Base-by-base conservation (phyloP, 2,329 filamentous ascomycete species). In the Zasmidium citrigriseum region DNA sequence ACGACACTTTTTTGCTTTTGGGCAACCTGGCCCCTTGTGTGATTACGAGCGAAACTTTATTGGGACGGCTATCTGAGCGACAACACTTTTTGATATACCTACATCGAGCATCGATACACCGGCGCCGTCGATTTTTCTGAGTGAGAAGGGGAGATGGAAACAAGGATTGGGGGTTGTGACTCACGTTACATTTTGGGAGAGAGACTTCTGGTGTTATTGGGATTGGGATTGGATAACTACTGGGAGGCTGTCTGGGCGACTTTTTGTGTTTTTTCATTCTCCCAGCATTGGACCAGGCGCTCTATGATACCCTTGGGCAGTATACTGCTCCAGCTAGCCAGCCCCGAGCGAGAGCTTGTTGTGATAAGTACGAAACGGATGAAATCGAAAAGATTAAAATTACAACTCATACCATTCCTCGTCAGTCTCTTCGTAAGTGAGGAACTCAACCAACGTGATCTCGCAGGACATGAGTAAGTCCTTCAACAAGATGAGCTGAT, bases 241-340 rank as follows among this genome's bases (percentile, higher is more conserved):
- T 48, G 55, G 55, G 55, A 57, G 63, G 59, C 50, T 61, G 57
- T 60, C 46, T 60, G 55, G 61, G 61, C 57, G 59, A 60, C 23
- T 34, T 49, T 11, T 16, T 41, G n/a, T 41, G 34, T n/a, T 55
- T 47, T 55, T 56, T 49, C 12, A 21, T 21, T 12, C 52, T 38
- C 50, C 44, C 52, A 60, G 64, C 61, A 64, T 64, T 55, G 62
- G 62, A 64, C 60, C 59, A 64, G 64, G 64, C 61, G 64, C 63
- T 62, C 58, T 61, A 66, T 66, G 64, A 66, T 66, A 64, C 64
- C 61, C 61, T 62, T 55, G 44, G 12, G 20, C 24, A 27, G 23
- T 52, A 38, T 48, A 21, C 14, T 48, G 18, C 9, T 7, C 23
- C 3, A 21, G 4, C 16, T 48, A 21, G n/a, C 18, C 21, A 9